These are phyloP conservation scores for Syzygium malaccense DNA, from an alignment of 441 rosid species.

Conservation along the genomic window DNA sequence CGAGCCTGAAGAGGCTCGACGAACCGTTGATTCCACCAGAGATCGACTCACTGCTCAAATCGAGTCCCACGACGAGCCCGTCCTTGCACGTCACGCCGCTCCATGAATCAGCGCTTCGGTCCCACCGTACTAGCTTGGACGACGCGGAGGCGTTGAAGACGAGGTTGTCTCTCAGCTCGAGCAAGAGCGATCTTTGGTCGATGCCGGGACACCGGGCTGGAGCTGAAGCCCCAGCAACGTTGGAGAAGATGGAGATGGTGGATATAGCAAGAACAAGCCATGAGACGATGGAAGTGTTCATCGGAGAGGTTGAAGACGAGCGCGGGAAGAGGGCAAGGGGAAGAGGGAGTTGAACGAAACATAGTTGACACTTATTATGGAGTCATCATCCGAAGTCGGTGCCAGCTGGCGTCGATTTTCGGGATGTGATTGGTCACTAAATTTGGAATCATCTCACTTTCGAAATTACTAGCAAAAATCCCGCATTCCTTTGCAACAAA, in stretches of 20 bases:
- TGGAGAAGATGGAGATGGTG: neutral
- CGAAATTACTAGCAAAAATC: too few species aligned
- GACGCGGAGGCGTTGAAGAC: accelerated
- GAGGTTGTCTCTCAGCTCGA: neutral
- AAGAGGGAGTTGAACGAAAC: neutral
- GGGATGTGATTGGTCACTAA: too few species aligned
- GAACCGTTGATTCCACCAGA: neutral
- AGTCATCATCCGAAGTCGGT: too few species aligned
- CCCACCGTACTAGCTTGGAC: neutral
- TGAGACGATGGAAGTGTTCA: accelerated
- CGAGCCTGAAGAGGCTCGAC: neutral
- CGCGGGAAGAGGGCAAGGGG: neutral
- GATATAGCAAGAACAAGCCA: neutral
- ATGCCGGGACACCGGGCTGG: neutral
- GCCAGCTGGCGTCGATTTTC: too few species aligned
- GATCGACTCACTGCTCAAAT: accelerated
- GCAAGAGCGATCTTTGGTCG: neutral
- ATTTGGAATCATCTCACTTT: too few species aligned
- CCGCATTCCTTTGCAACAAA: too few species aligned
- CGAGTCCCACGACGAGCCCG: neutral
- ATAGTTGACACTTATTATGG: neutral
- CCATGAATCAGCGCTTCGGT: neutral
- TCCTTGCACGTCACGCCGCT: neutral
- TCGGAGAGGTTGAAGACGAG: neutral
- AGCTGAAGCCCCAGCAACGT: neutral